phyloP scores from a whole-genome alignment of 768 basidiomycete genomes.

The Boletus sp. region DNA sequence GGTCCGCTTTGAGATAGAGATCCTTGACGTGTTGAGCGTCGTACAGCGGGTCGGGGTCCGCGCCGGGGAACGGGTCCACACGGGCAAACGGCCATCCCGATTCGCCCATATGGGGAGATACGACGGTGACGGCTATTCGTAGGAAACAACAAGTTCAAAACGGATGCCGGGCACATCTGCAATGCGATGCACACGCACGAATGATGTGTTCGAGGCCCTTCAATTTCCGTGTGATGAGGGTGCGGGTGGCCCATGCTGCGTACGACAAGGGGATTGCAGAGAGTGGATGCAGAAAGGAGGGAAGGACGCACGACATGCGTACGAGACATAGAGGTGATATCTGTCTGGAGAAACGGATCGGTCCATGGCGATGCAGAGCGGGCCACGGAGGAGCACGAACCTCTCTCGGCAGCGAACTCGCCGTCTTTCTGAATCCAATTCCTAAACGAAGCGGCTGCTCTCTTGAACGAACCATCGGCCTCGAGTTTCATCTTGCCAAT shows the following conservation, averaged over 20 bases:
- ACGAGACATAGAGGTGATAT: slow-evolving; percentile 89
- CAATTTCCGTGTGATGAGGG: slow-evolving; percentile 83
- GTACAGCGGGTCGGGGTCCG: slow-evolving; percentile 75
- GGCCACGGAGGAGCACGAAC: slow-evolving; percentile 36
- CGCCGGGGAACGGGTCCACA: slow-evolving; percentile 62
- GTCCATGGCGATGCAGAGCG: too few relatives aligned
- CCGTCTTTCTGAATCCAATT: slow-evolving; percentile 54
- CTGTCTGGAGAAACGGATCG: slow-evolving; percentile 48
- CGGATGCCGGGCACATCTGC: neutral
- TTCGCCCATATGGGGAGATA: slow-evolving; percentile 82
- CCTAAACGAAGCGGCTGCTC: slow-evolving; percentile 51
- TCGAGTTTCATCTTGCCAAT: slow-evolving; percentile 53
- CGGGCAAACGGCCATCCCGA: slow-evolving; percentile 86
- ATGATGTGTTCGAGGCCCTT: slow-evolving; percentile 89
- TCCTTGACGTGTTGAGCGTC: slow-evolving; percentile 73
- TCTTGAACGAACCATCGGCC: slow-evolving; percentile 65
- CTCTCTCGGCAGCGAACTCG: slow-evolving; percentile 70
- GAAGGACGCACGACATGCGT: slow-evolving; percentile 67
- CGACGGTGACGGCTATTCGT: slow-evolving; percentile 63
- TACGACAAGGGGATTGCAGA: slow-evolving; percentile 22
- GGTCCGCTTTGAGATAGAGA: slow-evolving; percentile 75
- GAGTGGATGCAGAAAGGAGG: neutral
- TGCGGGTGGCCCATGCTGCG: slow-evolving; percentile 88
- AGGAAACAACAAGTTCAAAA: too few relatives aligned
- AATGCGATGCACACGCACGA: slow-evolving; percentile 43